phyloP scores from a whole-genome alignment of 257 asterid genomes.

The Solanum pennellii region DNA sequence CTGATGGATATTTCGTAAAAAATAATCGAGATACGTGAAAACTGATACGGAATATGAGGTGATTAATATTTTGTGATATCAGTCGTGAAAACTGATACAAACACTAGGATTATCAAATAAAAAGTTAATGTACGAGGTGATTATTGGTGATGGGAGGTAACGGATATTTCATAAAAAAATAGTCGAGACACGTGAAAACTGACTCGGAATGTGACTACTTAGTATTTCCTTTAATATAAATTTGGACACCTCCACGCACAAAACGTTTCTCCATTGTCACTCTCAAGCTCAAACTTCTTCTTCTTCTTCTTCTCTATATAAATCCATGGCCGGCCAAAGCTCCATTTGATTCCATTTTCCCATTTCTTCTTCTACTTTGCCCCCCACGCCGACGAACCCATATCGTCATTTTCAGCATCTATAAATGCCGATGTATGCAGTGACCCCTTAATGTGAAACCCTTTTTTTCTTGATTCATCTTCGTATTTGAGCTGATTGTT shows the following conservation, averaged over 20 bases:
- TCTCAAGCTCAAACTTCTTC: not conserved
- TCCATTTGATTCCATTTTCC: not conserved
- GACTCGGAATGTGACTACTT: not conserved
- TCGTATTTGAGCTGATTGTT: not conserved
- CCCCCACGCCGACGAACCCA: too few relatives aligned
- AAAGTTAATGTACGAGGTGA: not conserved
- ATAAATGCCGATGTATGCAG: not conserved
- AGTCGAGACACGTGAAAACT: rapidly evolving
- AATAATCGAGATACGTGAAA: not conserved
- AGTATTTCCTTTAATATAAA: not conserved
- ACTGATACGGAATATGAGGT: not conserved
- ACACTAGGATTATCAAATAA: too few relatives aligned
- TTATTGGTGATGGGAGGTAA: not conserved
- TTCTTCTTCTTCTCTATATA: not conserved
- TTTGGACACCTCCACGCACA: not conserved
- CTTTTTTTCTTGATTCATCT: conserved; percentile 19
- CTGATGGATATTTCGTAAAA: not conserved
- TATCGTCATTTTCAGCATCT: not conserved
- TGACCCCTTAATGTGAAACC: conserved; percentile 36
- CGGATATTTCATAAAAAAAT: not conserved
- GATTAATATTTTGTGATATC: not conserved
- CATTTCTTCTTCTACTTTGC: not conserved
- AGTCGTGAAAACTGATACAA: not conserved
- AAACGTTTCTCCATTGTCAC: not conserved
- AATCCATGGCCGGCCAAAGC: not conserved